Base-by-base conservation (phyloP, 805 yeast species). In the Teunomyces kruisii region DNA sequence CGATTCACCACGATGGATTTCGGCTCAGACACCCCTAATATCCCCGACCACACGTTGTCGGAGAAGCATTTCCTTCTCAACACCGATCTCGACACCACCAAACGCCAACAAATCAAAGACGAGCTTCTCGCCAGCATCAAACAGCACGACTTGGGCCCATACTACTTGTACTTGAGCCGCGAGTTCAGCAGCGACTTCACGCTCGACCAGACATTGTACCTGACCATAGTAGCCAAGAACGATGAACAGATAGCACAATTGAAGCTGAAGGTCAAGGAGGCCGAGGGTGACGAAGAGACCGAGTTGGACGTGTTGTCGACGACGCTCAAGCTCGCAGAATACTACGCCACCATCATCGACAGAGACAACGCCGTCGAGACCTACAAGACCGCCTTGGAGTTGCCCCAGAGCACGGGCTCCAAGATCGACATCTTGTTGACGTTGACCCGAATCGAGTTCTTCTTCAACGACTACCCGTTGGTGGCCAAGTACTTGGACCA, bases 341-440 rank as follows among this genome's bases (percentile, higher is more conserved):
- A 84, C 67, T 92, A 88, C 65, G 83, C 97, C 9, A 73, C 75
- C 48, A 87, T 90, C 56, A 92, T 96, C 50, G 97, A 92, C 64
- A 79, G 81, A 51, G 68, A 72, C 28, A 84, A 86, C 54, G 92
- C 96, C 6, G 68, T 79, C 33, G 67, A 72, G 28, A 81, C 88
- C 1, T 75, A 87, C 55, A 76, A 81, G 48, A 85, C 83, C 58
- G 90, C 96, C 1, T 74, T 83, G 48, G 90, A 84, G 40, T 70
- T 84, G 54, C 83, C 96, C 0, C 92, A 92, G 32, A 84, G 92
- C 24, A 80, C 95, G 0, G 98, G 98, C 5, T 75, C 88, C 28
- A 92, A 92, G 65, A 92, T 94, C 59, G 99, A 94, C 62, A 78
- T 90, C 42, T 71, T 81, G 47, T 76, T 94, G 57, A 82, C 96